Evolutionary conservation across 2,329 filamentous ascomycete genomes (phyloP), one percentile per base, ranked within the genome.

Genomic region (Talaromyces sp.): DNA sequence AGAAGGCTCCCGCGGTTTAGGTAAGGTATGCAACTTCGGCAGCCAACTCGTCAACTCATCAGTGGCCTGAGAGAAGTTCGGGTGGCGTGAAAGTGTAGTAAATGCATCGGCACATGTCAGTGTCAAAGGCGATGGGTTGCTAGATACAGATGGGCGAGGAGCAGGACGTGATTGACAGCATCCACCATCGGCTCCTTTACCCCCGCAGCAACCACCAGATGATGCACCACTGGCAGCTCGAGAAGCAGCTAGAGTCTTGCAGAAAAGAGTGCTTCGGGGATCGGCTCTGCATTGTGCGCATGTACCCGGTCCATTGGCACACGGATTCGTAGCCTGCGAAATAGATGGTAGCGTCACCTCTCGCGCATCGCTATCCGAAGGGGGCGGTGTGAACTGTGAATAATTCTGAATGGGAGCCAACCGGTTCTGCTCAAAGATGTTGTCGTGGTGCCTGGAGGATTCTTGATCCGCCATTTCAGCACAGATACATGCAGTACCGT

Each of bases 401-500:
- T 81, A 70, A 45, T 78, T 82, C 65, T 82, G 76, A 39, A 83
- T 77, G 14, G 81, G 79, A 41, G 81, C 76, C 31, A 83, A 75
- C 39, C 76, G 76, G 62, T 74, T 78, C 61, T 72, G 73, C 65
- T 77, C 74, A 35, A 74, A 74, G 1, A 70, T 35, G 3, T 37
- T 39, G 80, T 82, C 75, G 85, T 84, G 67, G 85, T 84, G 67
- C 81, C 81, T 61, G 6, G 65, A 65, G 68, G 66, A 73, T 65
- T 76, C 75, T 65, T 81, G 80, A 8, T 79, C 79, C 3, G 80
- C 79, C 77, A 84, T 82, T 69, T 93, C 91, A 27, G 90, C 91
- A 76, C 91, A 95, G 69, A 93, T 87, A 73, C 91, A 95, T 70
- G 91, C 91, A 0, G 89, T 93, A 4, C 90, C 90, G 66, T 93